phyloP scores from a whole-genome alignment of 1,139 yeast species.

The Blastobotrys elegans region DNA sequence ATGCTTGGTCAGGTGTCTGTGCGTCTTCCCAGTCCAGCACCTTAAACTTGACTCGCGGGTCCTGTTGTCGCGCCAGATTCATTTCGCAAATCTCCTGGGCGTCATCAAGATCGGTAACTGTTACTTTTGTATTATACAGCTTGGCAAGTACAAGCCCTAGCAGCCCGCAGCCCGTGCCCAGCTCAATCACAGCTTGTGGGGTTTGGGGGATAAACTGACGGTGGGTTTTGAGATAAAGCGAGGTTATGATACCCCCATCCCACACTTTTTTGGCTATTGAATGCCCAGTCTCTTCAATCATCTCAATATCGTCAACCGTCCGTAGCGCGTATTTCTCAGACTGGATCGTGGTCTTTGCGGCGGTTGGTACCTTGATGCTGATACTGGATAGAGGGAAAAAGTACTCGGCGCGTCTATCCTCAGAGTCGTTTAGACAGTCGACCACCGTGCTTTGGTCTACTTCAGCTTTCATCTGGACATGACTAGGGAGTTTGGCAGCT shows the following conservation, averaged over 20 bases:
- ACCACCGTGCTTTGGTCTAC: slow-evolving; percentile 8
- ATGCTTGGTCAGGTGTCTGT: slow-evolving; percentile 2
- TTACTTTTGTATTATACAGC: slow-evolving; percentile 17
- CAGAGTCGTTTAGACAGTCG: slow-evolving; percentile 12
- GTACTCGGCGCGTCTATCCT: slow-evolving; percentile 8
- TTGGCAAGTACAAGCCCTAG: slow-evolving; percentile 26
- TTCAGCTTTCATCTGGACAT: slow-evolving; percentile 3
- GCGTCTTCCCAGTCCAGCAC: slow-evolving; percentile 18
- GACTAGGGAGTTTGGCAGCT: background rate
- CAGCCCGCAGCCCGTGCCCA: slow-evolving; percentile 32
- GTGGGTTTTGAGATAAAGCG: slow-evolving; percentile 11
- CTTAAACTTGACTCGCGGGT: slow-evolving; percentile 13
- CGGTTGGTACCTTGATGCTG: slow-evolving; percentile 1
- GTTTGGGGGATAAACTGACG: slow-evolving; percentile 7
- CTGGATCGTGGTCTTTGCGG: background rate
- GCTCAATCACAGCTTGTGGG: slow-evolving; percentile 22
- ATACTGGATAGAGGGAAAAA: slow-evolving; percentile 8
- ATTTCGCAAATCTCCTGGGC: slow-evolving; percentile 25
- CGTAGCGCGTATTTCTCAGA: slow-evolving; percentile 13
- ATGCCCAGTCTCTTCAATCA: slow-evolving; percentile 28
- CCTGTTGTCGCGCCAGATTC: slow-evolving; percentile 19
- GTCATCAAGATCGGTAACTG: slow-evolving; percentile 28
- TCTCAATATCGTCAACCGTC: slow-evolving; percentile 6
- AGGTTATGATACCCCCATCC: slow-evolving; percentile 25
- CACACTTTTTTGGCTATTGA: slow-evolving; percentile 29